Conservation (phyloP, 352 stramenopile genomes). For the Pythium dissotocum region DNA sequence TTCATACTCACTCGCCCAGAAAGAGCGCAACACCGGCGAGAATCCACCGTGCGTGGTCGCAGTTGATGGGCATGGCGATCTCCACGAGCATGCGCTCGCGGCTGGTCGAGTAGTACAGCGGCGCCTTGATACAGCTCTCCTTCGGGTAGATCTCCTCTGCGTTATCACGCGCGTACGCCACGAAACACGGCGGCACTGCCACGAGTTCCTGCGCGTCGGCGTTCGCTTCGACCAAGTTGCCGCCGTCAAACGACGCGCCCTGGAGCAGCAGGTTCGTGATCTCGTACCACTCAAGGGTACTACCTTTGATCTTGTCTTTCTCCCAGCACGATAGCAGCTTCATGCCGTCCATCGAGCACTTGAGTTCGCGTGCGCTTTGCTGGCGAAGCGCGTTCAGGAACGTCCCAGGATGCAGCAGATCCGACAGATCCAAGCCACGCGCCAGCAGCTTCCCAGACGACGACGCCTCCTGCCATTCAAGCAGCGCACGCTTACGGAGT, state of each 20-base stretch:
- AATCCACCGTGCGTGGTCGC: conserved; percentile 75
- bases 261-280: conserved; percentile 83
- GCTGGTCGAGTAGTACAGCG: conserved; percentile 79
- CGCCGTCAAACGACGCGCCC: conserved; percentile 84
- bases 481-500: conserved; percentile 76
- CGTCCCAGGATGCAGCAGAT: conserved; percentile 92
- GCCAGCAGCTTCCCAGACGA: conserved; percentile 64
- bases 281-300: conserved; percentile 76
- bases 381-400: conserved; percentile 95
- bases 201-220: conserved; percentile 86
- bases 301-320: conserved; percentile 51
- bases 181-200: conserved; percentile 71
- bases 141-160: conserved; percentile 77
- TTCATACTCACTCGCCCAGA: conserved; percentile 53
- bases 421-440: conserved; percentile 82
- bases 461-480: conserved; percentile 79
- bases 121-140: conserved; percentile 71
- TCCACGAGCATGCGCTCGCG: conserved; percentile 82
- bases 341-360: conserved; percentile 91
- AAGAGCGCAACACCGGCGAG: conserved; percentile 85
- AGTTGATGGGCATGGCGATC: conserved; percentile 74
- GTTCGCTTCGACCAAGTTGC: conserved; percentile 71
- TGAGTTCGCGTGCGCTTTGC: conserved; percentile 81
- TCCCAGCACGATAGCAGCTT: conserved; percentile 90
- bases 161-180: conserved; percentile 81